Base-by-base conservation (phyloP, 306 rosid species). In the Myrica gale region DNA sequence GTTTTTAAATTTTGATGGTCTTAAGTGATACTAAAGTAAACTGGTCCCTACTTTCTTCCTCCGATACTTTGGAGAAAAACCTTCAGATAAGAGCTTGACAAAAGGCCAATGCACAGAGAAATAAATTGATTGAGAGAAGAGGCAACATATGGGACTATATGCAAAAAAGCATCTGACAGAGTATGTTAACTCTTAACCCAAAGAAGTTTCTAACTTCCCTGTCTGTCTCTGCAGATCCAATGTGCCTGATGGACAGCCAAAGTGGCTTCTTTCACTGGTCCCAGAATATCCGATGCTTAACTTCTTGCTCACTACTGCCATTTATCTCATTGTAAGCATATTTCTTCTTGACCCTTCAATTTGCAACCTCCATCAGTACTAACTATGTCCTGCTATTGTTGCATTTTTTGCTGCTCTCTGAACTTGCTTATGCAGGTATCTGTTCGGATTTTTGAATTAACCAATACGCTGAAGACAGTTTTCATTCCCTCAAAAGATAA, bases 211-310 rank as follows among this genome's bases (percentile, higher is more conserved):
- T 73, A 81, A 74, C 65, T 74, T 48, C 55, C 67, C 66, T 71
- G 21, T 85, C 8, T 78, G 54, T 76, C 11, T 73, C 54, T 72
- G 56, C 92, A 96, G 99, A 78, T 92, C 99, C 54, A 96, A 90
- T 80, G 60, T 85, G 72, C 96, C 99, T 47, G 83, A 96, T 56
- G 99, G 99, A 83, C 99, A 96, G 87, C 99, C 98, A 12, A 96
- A 96, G 87, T 92, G 98, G 99, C 98, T 92, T 86, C 99, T 96
- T 80, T 92, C 90, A 58, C n/a, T 96, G 82, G 87, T 96, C 74
- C 99, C 98, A 19, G 92, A 92, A 68, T 89, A 88, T 83, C 97
- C 99, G 5, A 16, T 96, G 91, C 98, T 96, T 76, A 96, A 96
- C 85, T 92, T 96, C 86, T 90, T 90, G 97, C 97, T 96, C 68